phyloP scores from a whole-genome alignment of 805 yeast species.

The Barnettozyma sp. region DNA sequence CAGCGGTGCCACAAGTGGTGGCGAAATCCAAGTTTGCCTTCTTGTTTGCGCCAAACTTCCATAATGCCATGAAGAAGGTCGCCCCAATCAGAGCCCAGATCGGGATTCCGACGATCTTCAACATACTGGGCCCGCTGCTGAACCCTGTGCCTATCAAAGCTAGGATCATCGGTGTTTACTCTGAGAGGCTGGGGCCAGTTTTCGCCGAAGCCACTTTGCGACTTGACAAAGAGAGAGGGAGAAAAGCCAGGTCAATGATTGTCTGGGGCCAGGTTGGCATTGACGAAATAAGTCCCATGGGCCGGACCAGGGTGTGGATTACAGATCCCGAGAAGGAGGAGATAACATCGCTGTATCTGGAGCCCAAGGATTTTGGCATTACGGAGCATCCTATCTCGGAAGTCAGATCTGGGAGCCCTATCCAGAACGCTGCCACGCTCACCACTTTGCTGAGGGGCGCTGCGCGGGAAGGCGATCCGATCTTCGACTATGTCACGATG shows the following conservation, averaged over 20 bases:
- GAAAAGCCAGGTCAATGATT: constrained; percentile 56
- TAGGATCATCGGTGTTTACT: constrained; percentile 84
- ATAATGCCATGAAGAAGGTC: constrained; percentile 81
- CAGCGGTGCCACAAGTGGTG: constrained; percentile 54
- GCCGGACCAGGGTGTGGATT: constrained; percentile 75
- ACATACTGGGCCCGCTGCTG: constrained; percentile 86
- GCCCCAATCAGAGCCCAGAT: constrained; percentile 69
- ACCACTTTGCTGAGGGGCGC: constrained; percentile 37
- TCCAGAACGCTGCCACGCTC: constrained; percentile 66
- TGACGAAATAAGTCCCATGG: constrained; percentile 92
- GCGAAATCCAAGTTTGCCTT: constrained; percentile 47
- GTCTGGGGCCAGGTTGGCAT: constrained; percentile 91
- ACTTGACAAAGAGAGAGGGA: constrained; percentile 44
- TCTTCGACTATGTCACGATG: constrained; percentile 84
- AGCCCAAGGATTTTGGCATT: constrained; percentile 78
- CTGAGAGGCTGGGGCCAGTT: constrained; percentile 68
- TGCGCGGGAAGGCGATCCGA: constrained; percentile 46
- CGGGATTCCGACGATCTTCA: constrained; percentile 91
- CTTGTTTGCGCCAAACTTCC: constrained; percentile 92
- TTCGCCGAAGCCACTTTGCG: constrained; percentile 76
- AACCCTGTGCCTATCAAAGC: constrained; percentile 83
- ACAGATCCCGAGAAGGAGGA: constrained; percentile 39
- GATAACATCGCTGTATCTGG: constrained; percentile 38
- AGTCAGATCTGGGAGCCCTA: constrained; percentile 83
- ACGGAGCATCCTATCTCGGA: constrained; percentile 58